phyloP scores from a whole-genome alignment of 768 basidiomycete species.

The Gloeophyllum trabeum region DNA sequence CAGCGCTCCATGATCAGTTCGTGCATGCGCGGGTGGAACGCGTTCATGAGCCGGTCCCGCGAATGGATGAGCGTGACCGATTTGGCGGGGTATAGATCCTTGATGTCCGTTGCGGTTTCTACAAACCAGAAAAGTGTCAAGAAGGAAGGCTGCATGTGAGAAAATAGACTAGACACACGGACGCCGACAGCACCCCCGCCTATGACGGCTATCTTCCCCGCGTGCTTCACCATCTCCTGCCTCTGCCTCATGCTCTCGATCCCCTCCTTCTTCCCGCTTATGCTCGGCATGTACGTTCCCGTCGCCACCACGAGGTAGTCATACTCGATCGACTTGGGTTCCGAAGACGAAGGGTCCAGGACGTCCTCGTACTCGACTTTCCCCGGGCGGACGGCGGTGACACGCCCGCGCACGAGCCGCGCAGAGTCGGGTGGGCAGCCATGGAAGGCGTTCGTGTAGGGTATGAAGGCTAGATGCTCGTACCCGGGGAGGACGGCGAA shows the following conservation, averaged over 20 bases:
- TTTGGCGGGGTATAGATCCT: conserved; percentile 11
- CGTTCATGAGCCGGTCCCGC: conserved; percentile 12
- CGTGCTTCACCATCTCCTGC: conserved; percentile 20
- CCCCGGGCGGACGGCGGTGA: conserved; percentile 11
- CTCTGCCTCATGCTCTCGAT: conserved; percentile 14
- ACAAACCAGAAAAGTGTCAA: neutral
- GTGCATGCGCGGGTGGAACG: conserved; percentile 15
- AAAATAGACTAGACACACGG: conserved; percentile 10
- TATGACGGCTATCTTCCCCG: conserved; percentile 20
- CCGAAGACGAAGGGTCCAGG: conserved; percentile 8
- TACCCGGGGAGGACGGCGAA: conserved; percentile 14
- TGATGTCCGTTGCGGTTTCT: conserved; percentile 19
- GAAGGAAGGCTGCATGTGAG: neutral
- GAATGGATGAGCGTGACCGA: conserved; percentile 17
- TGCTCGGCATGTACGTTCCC: conserved; percentile 13
- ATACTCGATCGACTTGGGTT: conserved; percentile 14
- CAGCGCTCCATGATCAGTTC: conserved; percentile 11
- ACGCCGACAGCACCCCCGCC: conserved; percentile 29
- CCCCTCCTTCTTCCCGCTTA: conserved; percentile 14
- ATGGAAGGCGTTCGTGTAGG: conserved; percentile 16
- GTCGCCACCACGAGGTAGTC: conserved; percentile 25
- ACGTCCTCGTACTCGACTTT: conserved; percentile 5
- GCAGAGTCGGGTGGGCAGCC: conserved; percentile 13
- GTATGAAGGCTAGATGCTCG: conserved; percentile 21
- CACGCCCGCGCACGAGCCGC: conserved; percentile 10